Evolutionary conservation across 345 rosid species (phyloP).

Genomic region (Pelargonium nanum): DNA sequence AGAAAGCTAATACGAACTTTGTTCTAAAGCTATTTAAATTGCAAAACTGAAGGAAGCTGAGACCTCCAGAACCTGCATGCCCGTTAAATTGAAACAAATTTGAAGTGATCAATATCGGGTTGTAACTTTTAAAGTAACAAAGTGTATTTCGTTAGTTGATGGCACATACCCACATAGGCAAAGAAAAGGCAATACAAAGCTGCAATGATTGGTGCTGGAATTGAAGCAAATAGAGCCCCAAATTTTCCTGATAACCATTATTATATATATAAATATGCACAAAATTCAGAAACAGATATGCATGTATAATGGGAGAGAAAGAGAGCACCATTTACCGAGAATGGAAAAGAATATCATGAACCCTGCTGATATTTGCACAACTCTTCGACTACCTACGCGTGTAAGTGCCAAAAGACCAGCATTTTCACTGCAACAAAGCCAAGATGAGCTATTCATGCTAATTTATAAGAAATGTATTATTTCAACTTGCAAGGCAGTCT

Average conservation of each 20-base stretch:
- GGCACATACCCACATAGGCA: constrained; percentile 65
- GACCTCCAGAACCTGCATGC: constrained; percentile 55
- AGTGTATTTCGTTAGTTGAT: background rate
- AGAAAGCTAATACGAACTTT: constrained; percentile 66
- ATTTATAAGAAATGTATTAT: background rate
- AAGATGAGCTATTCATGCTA: constrained; percentile 2
- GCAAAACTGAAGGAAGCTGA: constrained; percentile 78
- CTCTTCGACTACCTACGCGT: constrained; percentile 82
- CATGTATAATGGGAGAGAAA: background rate
- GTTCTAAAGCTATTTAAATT: constrained; percentile 76
- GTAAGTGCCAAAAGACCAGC: constrained; percentile 86
- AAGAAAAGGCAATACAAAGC: constrained; percentile 67
- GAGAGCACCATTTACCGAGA: constrained; percentile 36
- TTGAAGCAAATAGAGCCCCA: constrained; percentile 86
- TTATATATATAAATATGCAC: too few relatives aligned
- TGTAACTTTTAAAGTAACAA: background rate
- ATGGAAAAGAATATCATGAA: constrained; percentile 96
- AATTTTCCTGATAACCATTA: constrained; percentile 94
- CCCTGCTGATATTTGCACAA: constrained; percentile 82
- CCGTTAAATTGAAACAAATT: background rate
- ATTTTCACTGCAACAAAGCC: constrained; percentile 48
- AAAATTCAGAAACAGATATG: background rate
- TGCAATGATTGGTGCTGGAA: constrained; percentile 75
- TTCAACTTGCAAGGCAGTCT: too few relatives aligned
- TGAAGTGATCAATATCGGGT: background rate